These are phyloP conservation scores for Tylopilus felleus DNA, from an alignment of 768 basidiomycete genomes.

Conservation along the genomic window DNA sequence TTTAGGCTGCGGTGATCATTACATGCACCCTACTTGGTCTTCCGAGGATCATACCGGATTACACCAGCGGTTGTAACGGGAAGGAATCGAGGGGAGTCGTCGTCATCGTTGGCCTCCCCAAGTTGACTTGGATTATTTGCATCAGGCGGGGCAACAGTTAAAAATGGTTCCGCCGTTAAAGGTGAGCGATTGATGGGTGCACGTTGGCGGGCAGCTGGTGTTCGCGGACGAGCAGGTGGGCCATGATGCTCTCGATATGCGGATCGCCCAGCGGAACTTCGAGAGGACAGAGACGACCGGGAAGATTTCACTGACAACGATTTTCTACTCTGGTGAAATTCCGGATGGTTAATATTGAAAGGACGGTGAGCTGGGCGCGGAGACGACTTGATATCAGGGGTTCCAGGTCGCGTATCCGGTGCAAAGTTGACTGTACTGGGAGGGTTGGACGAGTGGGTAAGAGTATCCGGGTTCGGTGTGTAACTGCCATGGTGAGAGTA, in stretches of 20 bases:
- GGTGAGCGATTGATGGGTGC: not conserved
- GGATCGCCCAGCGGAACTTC: conserved; percentile 17
- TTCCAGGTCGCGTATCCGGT: not conserved
- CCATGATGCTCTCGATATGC: conserved; percentile 24
- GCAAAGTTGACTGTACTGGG: not conserved
- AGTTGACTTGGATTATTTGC: conserved; percentile 4
- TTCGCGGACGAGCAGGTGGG: conserved; percentile 9
- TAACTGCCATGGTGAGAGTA: not conserved
- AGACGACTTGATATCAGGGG: not conserved
- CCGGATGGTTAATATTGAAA: not conserved
- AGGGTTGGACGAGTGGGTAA: not conserved
- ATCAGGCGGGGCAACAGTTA: conserved; percentile 7
- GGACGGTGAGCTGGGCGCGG: not conserved
- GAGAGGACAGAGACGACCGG: conserved; percentile 8
- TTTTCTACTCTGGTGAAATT: conserved; percentile 5
- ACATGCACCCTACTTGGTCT: conserved; percentile 6
- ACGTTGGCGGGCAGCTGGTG: not conserved
- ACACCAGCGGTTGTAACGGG: conserved; percentile 13
- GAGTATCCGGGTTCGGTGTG: not conserved
- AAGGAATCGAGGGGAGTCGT: not conserved
- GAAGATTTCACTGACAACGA: conserved; percentile 11
- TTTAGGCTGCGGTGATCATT: too few relatives aligned
- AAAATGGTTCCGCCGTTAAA: not conserved
- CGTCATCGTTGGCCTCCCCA: not conserved
- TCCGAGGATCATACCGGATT: conserved; percentile 3